Conservation (phyloP, 2,329 filamentous ascomycete species). For the Alternaria postmessia region DNA sequence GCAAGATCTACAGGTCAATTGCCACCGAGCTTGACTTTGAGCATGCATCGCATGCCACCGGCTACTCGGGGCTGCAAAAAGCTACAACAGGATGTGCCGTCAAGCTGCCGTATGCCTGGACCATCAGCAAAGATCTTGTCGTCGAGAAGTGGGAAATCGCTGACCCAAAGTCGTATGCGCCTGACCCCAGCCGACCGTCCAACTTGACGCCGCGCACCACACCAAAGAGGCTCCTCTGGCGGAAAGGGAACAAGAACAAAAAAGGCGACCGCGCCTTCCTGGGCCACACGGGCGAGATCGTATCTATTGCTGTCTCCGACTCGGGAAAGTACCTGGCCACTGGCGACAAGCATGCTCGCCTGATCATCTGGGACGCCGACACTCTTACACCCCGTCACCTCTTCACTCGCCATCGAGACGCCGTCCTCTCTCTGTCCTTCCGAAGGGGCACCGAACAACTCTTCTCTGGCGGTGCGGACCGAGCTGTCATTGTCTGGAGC, state of each 20-base stretch:
- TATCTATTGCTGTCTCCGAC: slow-evolving; percentile 84
- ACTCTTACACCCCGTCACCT: slow-evolving; percentile 80
- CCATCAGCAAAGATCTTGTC: slow-evolving; percentile 82
- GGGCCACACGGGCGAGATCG: slow-evolving; percentile 81
- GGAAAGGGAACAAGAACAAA: slow-evolving; percentile 68
- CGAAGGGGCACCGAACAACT: slow-evolving; percentile 87
- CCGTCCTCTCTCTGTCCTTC: slow-evolving; percentile 85
- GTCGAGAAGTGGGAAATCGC: slow-evolving; percentile 91
- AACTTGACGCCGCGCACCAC: slow-evolving; percentile 64
- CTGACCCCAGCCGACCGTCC: slow-evolving; percentile 33
- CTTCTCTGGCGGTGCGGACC: slow-evolving; percentile 88
- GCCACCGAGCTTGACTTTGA: slow-evolving; percentile 76
- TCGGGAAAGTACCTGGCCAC: slow-evolving; percentile 93
- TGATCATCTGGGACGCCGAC: slow-evolving; percentile 88
- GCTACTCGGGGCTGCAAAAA: slow-evolving; percentile 80
- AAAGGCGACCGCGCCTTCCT: slow-evolving; percentile 67
- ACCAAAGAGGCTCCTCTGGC: slow-evolving; percentile 69
- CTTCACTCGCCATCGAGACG: slow-evolving; percentile 90
- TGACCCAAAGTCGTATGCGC: slow-evolving; percentile 52
- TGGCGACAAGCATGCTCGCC: slow-evolving; percentile 81
- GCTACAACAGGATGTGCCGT: slow-evolving; percentile 81
- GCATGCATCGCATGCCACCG: slow-evolving; percentile 72
- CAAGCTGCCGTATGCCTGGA: slow-evolving; percentile 83
- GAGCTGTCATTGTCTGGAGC: slow-evolving; percentile 95
- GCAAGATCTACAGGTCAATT: slow-evolving; percentile 83